These are phyloP conservation scores for Pigoraptor vietnamica DNA, from an alignment of 78 protist genomes.

Conservation along the genomic window DNA sequence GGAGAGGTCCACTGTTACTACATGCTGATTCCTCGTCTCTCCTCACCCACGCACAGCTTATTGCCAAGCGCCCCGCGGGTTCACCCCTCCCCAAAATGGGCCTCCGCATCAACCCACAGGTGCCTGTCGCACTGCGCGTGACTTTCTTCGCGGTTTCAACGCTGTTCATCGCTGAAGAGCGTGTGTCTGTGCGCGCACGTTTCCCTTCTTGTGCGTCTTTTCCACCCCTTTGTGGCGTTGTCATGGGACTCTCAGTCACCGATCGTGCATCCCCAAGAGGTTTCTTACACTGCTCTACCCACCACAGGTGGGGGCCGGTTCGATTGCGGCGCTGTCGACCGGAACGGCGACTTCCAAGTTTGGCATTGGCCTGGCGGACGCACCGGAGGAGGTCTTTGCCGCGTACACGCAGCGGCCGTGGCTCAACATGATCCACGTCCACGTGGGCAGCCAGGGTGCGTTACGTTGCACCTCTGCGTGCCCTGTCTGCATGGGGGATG, in stretches of 20 bases:
- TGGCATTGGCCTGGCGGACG: conserved; percentile 29
- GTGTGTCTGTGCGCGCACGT: not conserved
- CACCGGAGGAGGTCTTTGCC: not conserved
- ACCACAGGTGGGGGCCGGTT: conserved; percentile 34
- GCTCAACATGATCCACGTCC: conserved; percentile 29
- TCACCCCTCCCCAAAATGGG: conserved; percentile 7
- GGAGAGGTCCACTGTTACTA: not conserved
- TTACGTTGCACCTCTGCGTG: not conserved
- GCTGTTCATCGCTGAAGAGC: no score
- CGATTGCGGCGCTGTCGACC: conserved; percentile 21
- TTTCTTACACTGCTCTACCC: no score
- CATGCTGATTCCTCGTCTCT: no score
- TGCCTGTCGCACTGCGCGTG: not conserved
- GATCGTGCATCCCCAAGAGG: no score
- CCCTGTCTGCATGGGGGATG: no score
- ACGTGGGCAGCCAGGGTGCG: conserved; percentile 37
- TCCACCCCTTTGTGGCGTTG: no score
- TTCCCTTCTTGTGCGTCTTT: no score
- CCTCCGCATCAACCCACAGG: conserved; percentile 46
- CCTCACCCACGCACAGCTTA: not conserved
- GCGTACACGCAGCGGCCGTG: not conserved
- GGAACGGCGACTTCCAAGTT: conserved; percentile 35
- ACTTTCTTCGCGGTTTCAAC: no score
- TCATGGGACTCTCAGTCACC: no score
- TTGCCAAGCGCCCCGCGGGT: not conserved